A percentile compares a stretch with the other conserved stretches of the same genome.
phyloP scores from a whole-genome alignment of 2,329 filamentous ascomycete species.

The Onygenales sp. region DNA sequence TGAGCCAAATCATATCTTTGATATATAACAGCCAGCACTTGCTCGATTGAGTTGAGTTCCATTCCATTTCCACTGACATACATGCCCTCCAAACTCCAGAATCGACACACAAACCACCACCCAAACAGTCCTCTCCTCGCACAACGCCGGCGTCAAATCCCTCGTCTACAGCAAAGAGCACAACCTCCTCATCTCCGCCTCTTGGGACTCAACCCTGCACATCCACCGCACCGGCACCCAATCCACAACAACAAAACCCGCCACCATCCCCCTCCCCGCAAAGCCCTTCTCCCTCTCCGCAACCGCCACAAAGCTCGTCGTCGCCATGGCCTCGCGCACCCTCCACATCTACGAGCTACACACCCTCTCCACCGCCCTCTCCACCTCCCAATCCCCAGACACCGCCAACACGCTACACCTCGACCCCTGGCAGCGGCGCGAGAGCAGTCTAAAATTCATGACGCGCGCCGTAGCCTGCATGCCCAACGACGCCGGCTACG shows the following conservation, averaged over 20 bases:
- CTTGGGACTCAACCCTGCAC: conserved; percentile 88
- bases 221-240: conserved; percentile 58
- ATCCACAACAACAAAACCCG: conserved; percentile 36
- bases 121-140: conserved; percentile 66
- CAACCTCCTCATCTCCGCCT: conserved; percentile 73
- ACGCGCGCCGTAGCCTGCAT: conserved; percentile 89
- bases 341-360: conserved; percentile 89
- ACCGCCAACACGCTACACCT: conserved; percentile 39
- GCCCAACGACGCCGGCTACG: conserved; percentile 92
- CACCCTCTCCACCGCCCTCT: conserved; percentile 48
- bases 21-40: background rate
- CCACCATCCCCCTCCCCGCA: conserved; percentile 62
- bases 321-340: conserved; percentile 90
- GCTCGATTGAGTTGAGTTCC: no score
- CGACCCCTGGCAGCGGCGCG: conserved; percentile 83
- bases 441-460: conserved; percentile 93
- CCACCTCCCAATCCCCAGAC: conserved; percentile 24
- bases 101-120: conserved; percentile 65
- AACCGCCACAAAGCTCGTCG: conserved; percentile 77
- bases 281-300: conserved; percentile 80
- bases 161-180: conserved; percentile 73
- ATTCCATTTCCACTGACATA: background rate
- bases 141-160: conserved; percentile 68
- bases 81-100: conserved; percentile 24
- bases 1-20: conserved; percentile 27